These are phyloP conservation scores for Uronychia binucleata DNA, from an alignment of 73 alveolate species.

Conservation along the genomic window DNA sequence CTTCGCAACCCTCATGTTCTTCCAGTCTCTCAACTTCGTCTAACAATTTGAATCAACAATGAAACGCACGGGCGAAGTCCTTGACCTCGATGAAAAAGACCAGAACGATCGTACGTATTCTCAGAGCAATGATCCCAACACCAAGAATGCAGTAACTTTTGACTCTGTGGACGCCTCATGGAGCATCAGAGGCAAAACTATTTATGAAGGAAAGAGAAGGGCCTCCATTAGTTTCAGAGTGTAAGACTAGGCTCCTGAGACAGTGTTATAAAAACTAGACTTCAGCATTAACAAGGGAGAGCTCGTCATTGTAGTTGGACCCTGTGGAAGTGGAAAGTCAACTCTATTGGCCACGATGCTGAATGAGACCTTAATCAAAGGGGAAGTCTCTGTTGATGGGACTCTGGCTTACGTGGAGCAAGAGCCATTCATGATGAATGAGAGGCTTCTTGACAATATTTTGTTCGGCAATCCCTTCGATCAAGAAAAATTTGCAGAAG, in stretches of 20 bases:
- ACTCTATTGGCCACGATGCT: constrained; percentile 70
- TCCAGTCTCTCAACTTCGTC: too few relatives aligned
- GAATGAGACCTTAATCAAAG: constrained; percentile 13
- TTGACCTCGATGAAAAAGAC: too few relatives aligned
- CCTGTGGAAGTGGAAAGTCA: constrained; percentile 95
- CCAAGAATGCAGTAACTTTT: neutral
- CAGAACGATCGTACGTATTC: too few relatives aligned
- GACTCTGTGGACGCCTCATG: neutral
- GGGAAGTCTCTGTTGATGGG: neutral
- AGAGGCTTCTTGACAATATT: neutral
- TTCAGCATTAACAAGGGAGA: constrained; percentile 71
- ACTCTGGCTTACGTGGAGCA: neutral
- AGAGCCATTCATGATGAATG: neutral
- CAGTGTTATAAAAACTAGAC: neutral
- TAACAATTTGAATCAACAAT: too few relatives aligned
- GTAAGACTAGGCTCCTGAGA: neutral
- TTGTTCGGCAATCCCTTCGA: neutral
- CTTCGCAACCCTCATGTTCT: too few relatives aligned
- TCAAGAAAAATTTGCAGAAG: neutral
- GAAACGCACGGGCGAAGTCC: too few relatives aligned
- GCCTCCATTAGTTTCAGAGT: too few relatives aligned
- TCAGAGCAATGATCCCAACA: neutral
- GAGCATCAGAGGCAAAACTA: neutral
- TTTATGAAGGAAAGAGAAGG: too few relatives aligned
- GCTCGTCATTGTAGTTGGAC: constrained; percentile 88